A percentile compares a stretch with the other conserved stretches of the same genome.
Conservation (phyloP, 2,329 filamentous ascomycete species). For the Bisporella sp. region DNA sequence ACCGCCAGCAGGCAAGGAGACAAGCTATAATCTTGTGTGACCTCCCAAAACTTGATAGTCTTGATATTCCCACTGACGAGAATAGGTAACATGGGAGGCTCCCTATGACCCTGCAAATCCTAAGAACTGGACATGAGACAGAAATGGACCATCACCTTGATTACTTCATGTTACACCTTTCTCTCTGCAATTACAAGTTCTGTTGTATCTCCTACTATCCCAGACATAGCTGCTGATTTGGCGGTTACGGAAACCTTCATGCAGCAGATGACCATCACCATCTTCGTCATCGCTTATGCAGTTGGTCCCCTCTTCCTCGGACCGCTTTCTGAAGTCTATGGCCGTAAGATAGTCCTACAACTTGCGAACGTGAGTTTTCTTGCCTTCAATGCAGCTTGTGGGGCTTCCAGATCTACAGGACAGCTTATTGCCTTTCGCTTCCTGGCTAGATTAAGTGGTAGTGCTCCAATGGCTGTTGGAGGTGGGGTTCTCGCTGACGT, state of each 20-base stretch:
- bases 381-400: slow-evolving; percentile 43
- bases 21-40: too few relatives aligned
- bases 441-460: slow-evolving; percentile 39
- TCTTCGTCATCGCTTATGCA: slow-evolving; percentile 44
- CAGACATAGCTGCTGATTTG: slow-evolving; percentile 41
- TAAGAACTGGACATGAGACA: slow-evolving; percentile 6
- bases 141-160: slow-evolving; percentile 40
- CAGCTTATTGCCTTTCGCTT: slow-evolving; percentile 35
- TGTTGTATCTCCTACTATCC: slow-evolving; percentile 45
- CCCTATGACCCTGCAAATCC: slow-evolving; percentile 7
- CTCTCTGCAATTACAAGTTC: slow-evolving; percentile 41
- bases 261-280: slow-evolving; percentile 27
- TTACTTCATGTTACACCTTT: slow-evolving; percentile 39
- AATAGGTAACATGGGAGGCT: slow-evolving; percentile 1
- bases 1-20: too few relatives aligned
- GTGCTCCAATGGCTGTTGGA: slow-evolving; percentile 36
- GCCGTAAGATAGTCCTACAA: slow-evolving; percentile 32
- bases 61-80: too few relatives aligned
- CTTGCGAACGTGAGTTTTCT: slow-evolving; percentile 41
- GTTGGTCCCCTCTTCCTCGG: slow-evolving; percentile 39
- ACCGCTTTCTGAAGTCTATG: slow-evolving; percentile 41
- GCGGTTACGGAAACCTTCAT: slow-evolving; percentile 36
- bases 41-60: too few relatives aligned
- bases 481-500: slow-evolving; percentile 35
- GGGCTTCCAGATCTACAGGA: slow-evolving; percentile 33